These are phyloP conservation scores for Agaricus subrufescens DNA, from an alignment of 768 basidiomycete species.

Conservation along the genomic window DNA sequence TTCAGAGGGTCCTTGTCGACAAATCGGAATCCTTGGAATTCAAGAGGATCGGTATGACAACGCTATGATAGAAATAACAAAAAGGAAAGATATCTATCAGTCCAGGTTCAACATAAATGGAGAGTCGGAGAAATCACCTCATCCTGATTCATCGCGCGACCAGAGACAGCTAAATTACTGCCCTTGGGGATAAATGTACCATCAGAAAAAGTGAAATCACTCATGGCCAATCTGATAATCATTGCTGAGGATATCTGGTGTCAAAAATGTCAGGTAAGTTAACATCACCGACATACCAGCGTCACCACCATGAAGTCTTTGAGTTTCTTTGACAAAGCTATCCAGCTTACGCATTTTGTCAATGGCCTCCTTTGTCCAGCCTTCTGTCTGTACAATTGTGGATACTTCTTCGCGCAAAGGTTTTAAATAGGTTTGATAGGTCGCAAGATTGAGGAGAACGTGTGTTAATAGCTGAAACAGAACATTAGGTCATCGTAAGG, in stretches of 20 bases:
- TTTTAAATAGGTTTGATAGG: constrained; percentile 24
- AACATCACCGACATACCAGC: constrained; percentile 9
- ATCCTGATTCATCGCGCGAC: constrained; percentile 21
- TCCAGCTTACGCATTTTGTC: constrained; percentile 39
- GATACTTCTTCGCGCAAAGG: constrained; percentile 36
- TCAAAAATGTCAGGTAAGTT: constrained; percentile 10
- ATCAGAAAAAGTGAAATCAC: constrained; percentile 41
- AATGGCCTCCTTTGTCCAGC: constrained; percentile 28
- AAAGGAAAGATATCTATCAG: background rate
- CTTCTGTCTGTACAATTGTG: constrained; percentile 18
- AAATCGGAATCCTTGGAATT: constrained; percentile 40
- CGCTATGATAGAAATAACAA: constrained; percentile 1
- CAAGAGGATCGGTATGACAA: constrained; percentile 25
- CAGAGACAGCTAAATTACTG: constrained; percentile 24
- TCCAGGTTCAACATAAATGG: background rate
- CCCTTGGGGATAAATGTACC: constrained; percentile 37
- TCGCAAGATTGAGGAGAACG: constrained; percentile 30
- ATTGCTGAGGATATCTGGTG: constrained; percentile 15
- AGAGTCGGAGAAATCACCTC: background rate
- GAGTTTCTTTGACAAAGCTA: constrained; percentile 46
- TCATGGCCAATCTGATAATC: constrained; percentile 27
- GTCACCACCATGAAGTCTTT: constrained; percentile 28
- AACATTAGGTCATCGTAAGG: background rate
- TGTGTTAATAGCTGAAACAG: constrained; percentile 28
- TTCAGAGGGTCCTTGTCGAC: constrained; percentile 16